Percentiles rank a stretch among this genome's conserved stretches.
phyloP scores from a whole-genome alignment of 2,329 filamentous ascomycete genomes.

The Sordariomycetes sp. region DNA sequence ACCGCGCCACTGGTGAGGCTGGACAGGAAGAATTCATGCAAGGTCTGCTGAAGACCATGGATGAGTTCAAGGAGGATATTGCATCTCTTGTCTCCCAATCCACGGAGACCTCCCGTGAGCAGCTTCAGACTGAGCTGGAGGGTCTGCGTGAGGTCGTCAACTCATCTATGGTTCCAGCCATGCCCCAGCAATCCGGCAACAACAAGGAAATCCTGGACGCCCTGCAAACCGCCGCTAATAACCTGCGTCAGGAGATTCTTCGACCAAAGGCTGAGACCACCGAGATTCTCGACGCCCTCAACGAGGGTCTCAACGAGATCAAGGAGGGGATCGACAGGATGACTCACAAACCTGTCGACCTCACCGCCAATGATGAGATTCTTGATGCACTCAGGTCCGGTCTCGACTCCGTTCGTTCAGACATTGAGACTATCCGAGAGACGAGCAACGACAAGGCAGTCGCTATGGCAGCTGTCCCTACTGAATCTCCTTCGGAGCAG shows the following conservation, averaged over 20 bases:
- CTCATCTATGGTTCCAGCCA: slow-evolving; percentile 53
- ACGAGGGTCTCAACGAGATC: slow-evolving; percentile 75
- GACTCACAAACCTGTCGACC: slow-evolving; percentile 68
- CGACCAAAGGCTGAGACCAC: slow-evolving; percentile 62
- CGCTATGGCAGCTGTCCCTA: slow-evolving; percentile 32
- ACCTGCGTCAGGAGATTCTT: slow-evolving; percentile 66
- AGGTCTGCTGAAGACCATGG: slow-evolving; percentile 54
- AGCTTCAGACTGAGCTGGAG: slow-evolving; percentile 75
- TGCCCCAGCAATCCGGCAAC: slow-evolving; percentile 25
- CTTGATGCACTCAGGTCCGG: slow-evolving; percentile 65
- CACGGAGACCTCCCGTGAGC: slow-evolving; percentile 31
- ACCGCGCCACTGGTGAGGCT: slow-evolving; percentile 58
- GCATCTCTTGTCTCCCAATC: slow-evolving; percentile 45
- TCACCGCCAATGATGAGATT: slow-evolving; percentile 82
- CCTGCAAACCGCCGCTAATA: slow-evolving; percentile 63
- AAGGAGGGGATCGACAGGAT: slow-evolving; percentile 69
- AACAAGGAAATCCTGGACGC: slow-evolving; percentile 62
- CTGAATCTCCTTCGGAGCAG: slow-evolving; percentile 10
- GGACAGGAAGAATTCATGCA: slow-evolving; percentile 74
- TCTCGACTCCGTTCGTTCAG: slow-evolving; percentile 62
- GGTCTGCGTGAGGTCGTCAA: slow-evolving; percentile 72
- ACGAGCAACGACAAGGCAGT: slow-evolving; percentile 40
- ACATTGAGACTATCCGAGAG: slow-evolving; percentile 72
- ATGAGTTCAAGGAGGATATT: slow-evolving; percentile 60
- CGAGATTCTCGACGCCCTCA: slow-evolving; percentile 81